Base-by-base conservation (phyloP, 2,329 filamentous ascomycete genomes). In the Arachnopeziza araneosa region DNA sequence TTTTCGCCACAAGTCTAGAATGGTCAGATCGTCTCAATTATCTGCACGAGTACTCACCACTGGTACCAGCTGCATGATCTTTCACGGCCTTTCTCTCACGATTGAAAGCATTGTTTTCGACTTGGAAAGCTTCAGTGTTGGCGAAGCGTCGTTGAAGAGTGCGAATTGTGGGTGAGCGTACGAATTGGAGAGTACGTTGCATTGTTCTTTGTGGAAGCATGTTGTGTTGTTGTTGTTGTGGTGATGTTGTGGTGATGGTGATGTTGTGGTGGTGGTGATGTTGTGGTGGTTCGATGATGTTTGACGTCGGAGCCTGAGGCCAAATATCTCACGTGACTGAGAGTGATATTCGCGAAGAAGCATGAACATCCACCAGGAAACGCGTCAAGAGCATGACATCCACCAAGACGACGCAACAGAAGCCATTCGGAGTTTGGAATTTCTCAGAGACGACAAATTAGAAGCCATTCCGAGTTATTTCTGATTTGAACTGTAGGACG, bases 61-160 rank as follows among this genome's bases (percentile, higher is more conserved):
- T 89, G 68, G 91, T 95, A 73, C 83, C 83, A 68, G 82, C 85
- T 72, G 95, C 95, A 77, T 99, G 95, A 71, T 91, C 86, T 83
- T 96, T 93, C 74, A 96, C 90, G 72, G 89, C 90, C 75, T 86
- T 82, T 75, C 95, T 87, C 84, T 99, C 95, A 72, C 89, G 87
- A 82, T 96, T 88, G 84, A 98, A 99, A 73, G 87, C 86, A 79
- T 96, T 98, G 80, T 96, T 90, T 75, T 82, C 81, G 60, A 81
- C 85, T 53, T 75, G 71, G 70, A 90, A 80, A 70, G 76, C 72
- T 65, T 78, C 75, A 70, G 82, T 80, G 79, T 83, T 87, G 74
- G 86, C 87, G 71, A 91, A 82, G 70, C 88, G 87, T 76, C 89
- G 86, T 81, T 90, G 88, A 69, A 83, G 69, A 44, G 78, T 77